Base-by-base conservation (phyloP, 352 stramenopile species). In the Globisporangium acanthophoron region DNA sequence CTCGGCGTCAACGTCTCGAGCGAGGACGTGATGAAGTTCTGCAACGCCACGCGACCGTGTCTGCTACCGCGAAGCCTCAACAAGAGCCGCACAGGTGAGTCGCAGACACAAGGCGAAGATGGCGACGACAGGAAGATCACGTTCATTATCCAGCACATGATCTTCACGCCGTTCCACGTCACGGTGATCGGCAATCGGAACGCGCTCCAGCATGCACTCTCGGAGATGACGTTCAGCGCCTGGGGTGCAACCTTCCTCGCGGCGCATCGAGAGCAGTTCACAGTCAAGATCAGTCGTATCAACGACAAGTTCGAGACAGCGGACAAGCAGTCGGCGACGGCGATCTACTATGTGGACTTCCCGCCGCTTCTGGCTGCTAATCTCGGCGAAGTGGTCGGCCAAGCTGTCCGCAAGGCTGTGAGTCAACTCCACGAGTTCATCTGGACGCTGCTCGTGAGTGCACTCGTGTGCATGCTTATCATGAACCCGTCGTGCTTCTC, bases 11-110 rank as follows among this genome's bases (percentile, higher is more conserved):
- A 53, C 9, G 47, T 89, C 43, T 76, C 65, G 0, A 66, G 88
- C 18, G 66, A 87, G 24, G 75, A 88, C 48, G 50, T 87, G 3
- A 78, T 91, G 54, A 66, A 48, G 21, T 62, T 61, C 15, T 91
- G 81, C 37, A 58, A 69, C 4, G 70, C 71, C 35, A 67, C 85
- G 12, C 70, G 77, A 0, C 77, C 79, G 3, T 91, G 81, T 41
- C 60, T 59, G 4, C 62, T 90, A 1, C 35, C 54, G 35, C 62
- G 69, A 55, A 85, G 64, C 35, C 58, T 56, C 11, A 72, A 74
- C 27, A 56, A 50, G 56, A 72, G 52, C n/a, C 8, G 21, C 3
- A 66, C 71, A 21, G 5, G 9, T 5, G 37, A 47, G 33, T 15
- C 12, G 12, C 20, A n/a, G 8, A 6, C 13, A 20, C 35, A 15